Conservation (phyloP, 148 eudicot species). For the Nyssa sinensis region DNA sequence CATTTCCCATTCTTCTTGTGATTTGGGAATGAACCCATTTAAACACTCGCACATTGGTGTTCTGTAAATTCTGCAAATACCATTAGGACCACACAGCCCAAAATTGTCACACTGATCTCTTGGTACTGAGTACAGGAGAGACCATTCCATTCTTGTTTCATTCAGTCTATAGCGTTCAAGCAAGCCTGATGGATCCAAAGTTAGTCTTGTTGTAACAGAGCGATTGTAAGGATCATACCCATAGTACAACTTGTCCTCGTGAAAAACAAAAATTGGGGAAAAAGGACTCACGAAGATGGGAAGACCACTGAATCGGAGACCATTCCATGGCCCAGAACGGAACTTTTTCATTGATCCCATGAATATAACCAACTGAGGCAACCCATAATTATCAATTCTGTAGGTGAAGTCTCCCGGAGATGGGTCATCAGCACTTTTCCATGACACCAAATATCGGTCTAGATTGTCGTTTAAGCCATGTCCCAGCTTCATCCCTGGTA, state of each 20-base stretch:
- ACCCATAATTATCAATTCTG: too few relatives aligned
- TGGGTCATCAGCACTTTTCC: too few relatives aligned
- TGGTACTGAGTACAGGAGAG: background rate
- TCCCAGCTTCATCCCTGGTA: conserved; percentile 26
- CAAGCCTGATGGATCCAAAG: background rate
- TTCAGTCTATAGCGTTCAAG: conserved; percentile 4
- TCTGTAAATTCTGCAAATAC: conserved; percentile 1
- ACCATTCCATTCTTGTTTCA: conserved; percentile 7
- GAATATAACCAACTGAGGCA: too few relatives aligned
- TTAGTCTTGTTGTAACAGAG: conserved; percentile 1
- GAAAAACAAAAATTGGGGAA: background rate
- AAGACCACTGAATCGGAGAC: too few relatives aligned
- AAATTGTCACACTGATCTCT: background rate
- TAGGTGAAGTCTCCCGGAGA: too few relatives aligned
- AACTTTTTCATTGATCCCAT: too few relatives aligned
- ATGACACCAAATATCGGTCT: too few relatives aligned
- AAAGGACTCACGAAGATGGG: background rate
- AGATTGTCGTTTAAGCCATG: background rate
- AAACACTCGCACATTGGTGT: conserved; percentile 5
- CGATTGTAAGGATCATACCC: background rate
- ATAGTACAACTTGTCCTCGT: background rate
- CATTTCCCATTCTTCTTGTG: conserved; percentile 8
- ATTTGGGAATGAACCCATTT: conserved; percentile 10
- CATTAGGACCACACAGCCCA: background rate
- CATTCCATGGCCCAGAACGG: too few relatives aligned